Base-by-base conservation (phyloP, 1,284 basidiomycete species). In the Sporisorium iseilematis-ciliati region DNA sequence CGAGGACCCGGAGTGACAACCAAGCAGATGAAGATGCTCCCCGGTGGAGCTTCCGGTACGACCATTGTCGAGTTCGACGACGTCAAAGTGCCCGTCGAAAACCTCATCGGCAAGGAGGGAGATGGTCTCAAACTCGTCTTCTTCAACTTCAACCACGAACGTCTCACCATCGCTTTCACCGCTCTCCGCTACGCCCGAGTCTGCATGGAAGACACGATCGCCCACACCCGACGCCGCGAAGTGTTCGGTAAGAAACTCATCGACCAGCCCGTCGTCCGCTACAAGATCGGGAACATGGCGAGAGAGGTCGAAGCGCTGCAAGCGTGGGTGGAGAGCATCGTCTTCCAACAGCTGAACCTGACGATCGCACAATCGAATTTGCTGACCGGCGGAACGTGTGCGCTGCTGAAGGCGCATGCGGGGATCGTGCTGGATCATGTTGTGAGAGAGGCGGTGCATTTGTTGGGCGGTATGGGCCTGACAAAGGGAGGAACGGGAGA, bases 51-150 rank as follows among this genome's bases (percentile, higher is more conserved):
- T 4, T 67, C 77, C 3, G 86, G 85, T 2, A 86, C 86, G 10
- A 85, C 81, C 1, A 84, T 78, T 41, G 79, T 86, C 63, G 75
- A 82, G 40, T 83, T 85, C 35, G 86, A 86, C 48, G 77, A 79
- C 33, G 76, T 78, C 60, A 78, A 80, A 25, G 78, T 86, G 0
- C 85, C 85, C 1, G 81, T 82, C 11, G 82, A 83, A 40, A 86
- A 86, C 64, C 57, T 85, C 14, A 78, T 86, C 50, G 86, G 86
- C 29, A 74, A 83, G 62, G 77, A 81, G 25, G 75, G 77, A 12
- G 68, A 79, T 12, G 80, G 77, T 0, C 64, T 82, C 12, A 71
- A 69, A 48, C 70, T 76, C 35, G 67, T 80, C 23, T 79, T 76
- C 26, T 63, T 58, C 41, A 79, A 79, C 62, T 75, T 78, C 43